Percentiles rank a stretch among this genome's conserved stretches.
These are phyloP conservation scores for Teratosphaeria zuluensis DNA, from an alignment of 2,329 filamentous ascomycete species.

Conservation along the genomic window DNA sequence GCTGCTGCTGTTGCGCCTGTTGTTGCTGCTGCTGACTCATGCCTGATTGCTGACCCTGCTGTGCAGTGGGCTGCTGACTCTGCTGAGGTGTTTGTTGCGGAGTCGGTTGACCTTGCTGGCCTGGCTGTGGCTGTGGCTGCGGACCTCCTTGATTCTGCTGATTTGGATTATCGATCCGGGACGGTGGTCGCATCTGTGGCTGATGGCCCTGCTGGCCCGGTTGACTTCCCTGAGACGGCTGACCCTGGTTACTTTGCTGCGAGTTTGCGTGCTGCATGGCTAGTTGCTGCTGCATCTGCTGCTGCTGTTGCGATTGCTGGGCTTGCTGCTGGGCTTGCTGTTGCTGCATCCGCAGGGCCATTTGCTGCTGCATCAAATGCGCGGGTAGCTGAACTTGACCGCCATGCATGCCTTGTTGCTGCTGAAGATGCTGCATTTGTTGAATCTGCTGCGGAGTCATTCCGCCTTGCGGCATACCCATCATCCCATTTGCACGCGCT, in stretches of 20 bases:
- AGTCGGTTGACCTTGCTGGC: slow-evolving; percentile 22
- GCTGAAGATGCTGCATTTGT: slow-evolving; percentile 33
- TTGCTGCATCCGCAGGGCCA: slow-evolving; percentile 17
- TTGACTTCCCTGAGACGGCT: slow-evolving; percentile 31
- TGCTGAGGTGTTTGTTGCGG: slow-evolving; percentile 16
- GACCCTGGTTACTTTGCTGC: slow-evolving; percentile 40
- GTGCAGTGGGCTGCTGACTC: background rate
- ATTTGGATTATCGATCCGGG: slow-evolving; percentile 26
- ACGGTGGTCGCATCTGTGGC: slow-evolving; percentile 31
- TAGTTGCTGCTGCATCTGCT: slow-evolving; percentile 31
- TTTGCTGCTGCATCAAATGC: slow-evolving; percentile 15
- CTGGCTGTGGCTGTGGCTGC: slow-evolving; percentile 27
- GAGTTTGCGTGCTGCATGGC: slow-evolving; percentile 40
- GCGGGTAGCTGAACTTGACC: slow-evolving; percentile 9
- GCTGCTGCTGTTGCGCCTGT: slow-evolving; percentile 22
- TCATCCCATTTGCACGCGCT: slow-evolving; percentile 28
- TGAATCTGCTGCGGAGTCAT: slow-evolving; percentile 45
- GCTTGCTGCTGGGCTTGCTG: slow-evolving; percentile 29
- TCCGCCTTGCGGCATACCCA: slow-evolving; percentile 20
- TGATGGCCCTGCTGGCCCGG: slow-evolving; percentile 29
- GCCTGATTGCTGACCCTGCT: slow-evolving; percentile 25
- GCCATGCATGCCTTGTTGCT: slow-evolving; percentile 20
- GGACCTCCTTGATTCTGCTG: slow-evolving; percentile 18
- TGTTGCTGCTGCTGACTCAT: slow-evolving; percentile 23
- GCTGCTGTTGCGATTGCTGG: slow-evolving; percentile 27